phyloP scores from a whole-genome alignment of 192 early-diverging fungal species.

The Coemansia erecta region DNA sequence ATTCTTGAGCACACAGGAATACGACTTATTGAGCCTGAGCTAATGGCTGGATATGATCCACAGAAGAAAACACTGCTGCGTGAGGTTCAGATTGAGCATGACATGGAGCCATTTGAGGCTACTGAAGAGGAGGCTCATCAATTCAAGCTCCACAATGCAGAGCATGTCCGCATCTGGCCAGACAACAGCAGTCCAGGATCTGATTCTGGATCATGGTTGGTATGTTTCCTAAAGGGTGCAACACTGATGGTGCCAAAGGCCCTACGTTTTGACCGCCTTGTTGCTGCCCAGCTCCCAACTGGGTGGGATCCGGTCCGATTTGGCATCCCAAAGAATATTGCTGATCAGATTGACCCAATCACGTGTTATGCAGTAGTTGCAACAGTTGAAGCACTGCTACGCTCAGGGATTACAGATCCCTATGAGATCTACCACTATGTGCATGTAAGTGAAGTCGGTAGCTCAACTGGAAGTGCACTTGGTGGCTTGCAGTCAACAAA shows the following conservation, averaged over 20 bases:
- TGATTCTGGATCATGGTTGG: slow-evolving; percentile 62
- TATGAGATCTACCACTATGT: slow-evolving; percentile 96
- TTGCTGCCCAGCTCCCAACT: slow-evolving; percentile 90
- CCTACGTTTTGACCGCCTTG: slow-evolving; percentile 79
- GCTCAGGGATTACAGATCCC: slow-evolving; percentile 90
- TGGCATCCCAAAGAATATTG: slow-evolving; percentile 88
- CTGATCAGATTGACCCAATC: slow-evolving; percentile 85
- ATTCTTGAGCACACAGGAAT: slow-evolving; percentile 92
- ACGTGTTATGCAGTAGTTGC: slow-evolving; percentile 87
- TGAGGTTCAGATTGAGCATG: slow-evolving; percentile 84
- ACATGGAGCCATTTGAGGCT: slow-evolving; percentile 85
- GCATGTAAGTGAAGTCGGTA: slow-evolving; percentile 90
- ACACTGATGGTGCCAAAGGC: slow-evolving; percentile 90
- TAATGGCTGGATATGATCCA: slow-evolving; percentile 89
- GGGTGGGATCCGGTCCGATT: slow-evolving; percentile 90
- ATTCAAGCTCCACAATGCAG: slow-evolving; percentile 83
- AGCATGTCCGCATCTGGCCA: slow-evolving; percentile 60
- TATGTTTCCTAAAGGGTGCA: slow-evolving; percentile 83
- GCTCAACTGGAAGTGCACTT: slow-evolving; percentile 80
- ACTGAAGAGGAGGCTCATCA: slow-evolving; percentile 84
- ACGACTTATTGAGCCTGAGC: slow-evolving; percentile 86
- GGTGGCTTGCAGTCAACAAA: slow-evolving; percentile 77
- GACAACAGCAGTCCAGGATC: background rate
- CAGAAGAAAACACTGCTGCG: slow-evolving; percentile 78
- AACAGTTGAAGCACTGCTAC: slow-evolving; percentile 86